Evolutionary conservation across 1,284 basidiomycete species (phyloP), one percentile per base, ranked within the genome.

Genomic region (Entoloma clypeatum): DNA sequence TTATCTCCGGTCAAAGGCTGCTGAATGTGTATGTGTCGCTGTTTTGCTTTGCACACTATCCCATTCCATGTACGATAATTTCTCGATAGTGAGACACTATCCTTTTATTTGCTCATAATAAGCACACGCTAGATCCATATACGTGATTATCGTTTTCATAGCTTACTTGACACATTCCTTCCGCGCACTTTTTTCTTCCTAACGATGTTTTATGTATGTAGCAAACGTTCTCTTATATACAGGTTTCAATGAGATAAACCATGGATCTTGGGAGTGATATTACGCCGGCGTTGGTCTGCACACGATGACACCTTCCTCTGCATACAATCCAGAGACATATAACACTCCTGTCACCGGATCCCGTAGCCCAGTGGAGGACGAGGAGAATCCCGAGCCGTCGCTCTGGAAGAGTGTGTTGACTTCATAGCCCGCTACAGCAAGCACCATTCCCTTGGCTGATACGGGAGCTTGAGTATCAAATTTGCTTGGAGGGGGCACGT

Each of bases 321-420:
- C 71, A 49, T 83, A 84, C 41, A 84, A 54, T 2, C 81, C 81
- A 5, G 68, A 60, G 5, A 80, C 55, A 47, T 76, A 80, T 8
- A 82, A 50, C 3, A 48, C 52, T 0, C 73, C 75, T 0, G 69
- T 68, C 11, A 57, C 49, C 0, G 65, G 57, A 54, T 82, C 79
- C 27, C 64, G 57, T 42, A 83, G 47, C 1, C 65, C 72, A 5
- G 77, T 78, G 2, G 68, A 63, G 9, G 76, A 75, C 3, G 70
- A 61, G 10, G 67, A 67, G 49, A 78, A 80, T 5, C 68, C 68
- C 0, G 66, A 61, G 3, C 81, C 80, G 43, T 77, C 65, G 49
- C 81, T 83, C 61, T 81, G 81, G 60, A 81, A 82, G 14, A 84
- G 45, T 0, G 81, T 83, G 51, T 69, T 62, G 19, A 81, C 43